Conservation (phyloP, 2,329 filamentous ascomycete species). For the Dothistroma pini region DNA sequence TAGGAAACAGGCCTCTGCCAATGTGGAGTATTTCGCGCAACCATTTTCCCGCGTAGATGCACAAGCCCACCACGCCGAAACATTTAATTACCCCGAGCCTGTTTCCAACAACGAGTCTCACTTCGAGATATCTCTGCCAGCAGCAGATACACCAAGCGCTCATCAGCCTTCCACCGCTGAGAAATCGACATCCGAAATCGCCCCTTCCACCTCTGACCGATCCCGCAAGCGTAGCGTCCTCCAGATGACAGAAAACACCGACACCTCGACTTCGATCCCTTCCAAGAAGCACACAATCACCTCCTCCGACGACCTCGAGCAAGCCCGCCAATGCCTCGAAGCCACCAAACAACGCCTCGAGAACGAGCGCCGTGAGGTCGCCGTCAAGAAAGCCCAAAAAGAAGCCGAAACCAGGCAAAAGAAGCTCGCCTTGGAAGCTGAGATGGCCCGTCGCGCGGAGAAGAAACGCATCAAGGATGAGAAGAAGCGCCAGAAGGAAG, state of each 20-base stretch:
- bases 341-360: conserved; percentile 1
- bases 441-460: neutral
- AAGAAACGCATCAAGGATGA: conserved; percentile 4
- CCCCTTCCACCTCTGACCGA: neutral
- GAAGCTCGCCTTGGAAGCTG: conserved; percentile 1
- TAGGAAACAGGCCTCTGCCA: neutral
- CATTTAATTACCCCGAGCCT: neutral
- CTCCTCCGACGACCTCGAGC: neutral
- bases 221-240: neutral
- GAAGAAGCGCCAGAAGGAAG: conserved; percentile 6
- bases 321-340: neutral
- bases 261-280: neutral
- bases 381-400: conserved; percentile 2
- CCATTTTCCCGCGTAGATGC: neutral
- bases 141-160: neutral
- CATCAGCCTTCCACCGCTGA: neutral
- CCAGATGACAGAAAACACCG: neutral
- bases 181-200: neutral
- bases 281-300: neutral
- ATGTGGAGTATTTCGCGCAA: neutral
- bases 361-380: conserved; percentile 4
- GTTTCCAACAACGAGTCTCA: neutral
- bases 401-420: neutral
- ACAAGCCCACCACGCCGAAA: neutral
- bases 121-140: neutral